Evolutionary conservation across 495 filamentous ascomycete species (phyloP).

Genomic region (Cairneyella variabilis): DNA sequence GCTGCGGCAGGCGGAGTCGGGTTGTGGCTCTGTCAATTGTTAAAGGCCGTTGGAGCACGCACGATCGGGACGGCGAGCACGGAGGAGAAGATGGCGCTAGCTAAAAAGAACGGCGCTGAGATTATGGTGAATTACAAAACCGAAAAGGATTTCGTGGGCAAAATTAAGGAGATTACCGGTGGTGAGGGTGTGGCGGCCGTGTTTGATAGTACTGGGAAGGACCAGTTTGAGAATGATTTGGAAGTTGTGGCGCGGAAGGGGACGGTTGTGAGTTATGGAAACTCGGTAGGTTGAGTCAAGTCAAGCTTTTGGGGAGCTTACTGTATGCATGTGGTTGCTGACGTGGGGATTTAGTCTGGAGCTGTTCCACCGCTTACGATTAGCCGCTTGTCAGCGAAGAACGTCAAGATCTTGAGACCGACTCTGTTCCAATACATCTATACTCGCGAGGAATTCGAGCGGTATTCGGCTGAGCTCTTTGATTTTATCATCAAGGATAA

Average conservation of each 20-base stretch:
- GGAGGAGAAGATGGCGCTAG: slow-evolving; percentile 66
- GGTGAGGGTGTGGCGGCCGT: slow-evolving; percentile 72
- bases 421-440: slow-evolving; percentile 69
- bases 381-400: slow-evolving; percentile 66
- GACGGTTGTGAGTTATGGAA: slow-evolving; percentile 81
- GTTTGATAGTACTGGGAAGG: slow-evolving; percentile 86
- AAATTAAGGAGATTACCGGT: slow-evolving; percentile 66
- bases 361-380: slow-evolving; percentile 73
- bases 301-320: too few species aligned
- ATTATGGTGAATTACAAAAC: slow-evolving; percentile 64
- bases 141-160: slow-evolving; percentile 61
- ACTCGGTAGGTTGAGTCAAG: slow-evolving; percentile 57
- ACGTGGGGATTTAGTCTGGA: too few species aligned
- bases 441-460: slow-evolving; percentile 72
- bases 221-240: slow-evolving; percentile 81
- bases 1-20: slow-evolving; percentile 91
- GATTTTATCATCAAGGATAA: slow-evolving; percentile 62
- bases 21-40: slow-evolving; percentile 69
- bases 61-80: slow-evolving; percentile 83
- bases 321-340: too few species aligned
- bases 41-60: slow-evolving; percentile 67
- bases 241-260: slow-evolving; percentile 79
- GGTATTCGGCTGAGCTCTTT: slow-evolving; percentile 71
- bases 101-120: slow-evolving; percentile 63
- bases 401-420: slow-evolving; percentile 74